These are phyloP conservation scores for Flaveria floridana DNA, from an alignment of 140 eudicot species.

Conservation along the genomic window DNA sequence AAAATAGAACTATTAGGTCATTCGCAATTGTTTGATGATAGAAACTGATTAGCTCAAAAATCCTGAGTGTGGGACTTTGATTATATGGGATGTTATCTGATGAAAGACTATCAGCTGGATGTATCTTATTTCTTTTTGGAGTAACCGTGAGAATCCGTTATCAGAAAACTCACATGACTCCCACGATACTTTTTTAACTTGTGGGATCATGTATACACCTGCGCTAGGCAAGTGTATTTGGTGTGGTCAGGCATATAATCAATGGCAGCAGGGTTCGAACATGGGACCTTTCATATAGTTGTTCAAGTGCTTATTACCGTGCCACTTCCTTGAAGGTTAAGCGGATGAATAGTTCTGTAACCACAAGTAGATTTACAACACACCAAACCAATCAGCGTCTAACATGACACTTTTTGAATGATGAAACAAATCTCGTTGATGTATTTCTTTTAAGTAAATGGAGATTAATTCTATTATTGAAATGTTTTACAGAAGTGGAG, in stretches of 20 bases:
- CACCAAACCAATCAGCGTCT: not conserved
- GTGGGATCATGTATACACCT: too few relatives aligned
- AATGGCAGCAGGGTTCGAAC: too few relatives aligned
- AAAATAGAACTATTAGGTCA: not conserved
- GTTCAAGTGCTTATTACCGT: too few relatives aligned
- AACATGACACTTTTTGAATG: not conserved
- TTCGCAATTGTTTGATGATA: too few relatives aligned
- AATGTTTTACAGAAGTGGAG: constrained; percentile 50
- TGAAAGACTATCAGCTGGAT: not conserved
- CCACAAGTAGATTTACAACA: not conserved
- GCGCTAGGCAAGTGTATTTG: too few relatives aligned
- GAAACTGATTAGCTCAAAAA: not conserved
- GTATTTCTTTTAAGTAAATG: not conserved
- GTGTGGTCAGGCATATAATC: too few relatives aligned
- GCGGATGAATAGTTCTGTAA: not conserved
- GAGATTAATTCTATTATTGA: not conserved
- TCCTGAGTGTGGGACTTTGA: not conserved
- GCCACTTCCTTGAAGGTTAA: too few relatives aligned
- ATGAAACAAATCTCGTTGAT: not conserved
- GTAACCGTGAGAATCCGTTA: not conserved
- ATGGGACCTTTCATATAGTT: too few relatives aligned
- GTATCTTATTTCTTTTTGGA: not conserved
- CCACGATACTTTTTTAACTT: too few relatives aligned
- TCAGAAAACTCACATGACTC: not conserved
- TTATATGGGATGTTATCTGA: not conserved